These are phyloP conservation scores for Salvia hispanica DNA, from an alignment of 257 asterid genomes.

Conservation along the genomic window DNA sequence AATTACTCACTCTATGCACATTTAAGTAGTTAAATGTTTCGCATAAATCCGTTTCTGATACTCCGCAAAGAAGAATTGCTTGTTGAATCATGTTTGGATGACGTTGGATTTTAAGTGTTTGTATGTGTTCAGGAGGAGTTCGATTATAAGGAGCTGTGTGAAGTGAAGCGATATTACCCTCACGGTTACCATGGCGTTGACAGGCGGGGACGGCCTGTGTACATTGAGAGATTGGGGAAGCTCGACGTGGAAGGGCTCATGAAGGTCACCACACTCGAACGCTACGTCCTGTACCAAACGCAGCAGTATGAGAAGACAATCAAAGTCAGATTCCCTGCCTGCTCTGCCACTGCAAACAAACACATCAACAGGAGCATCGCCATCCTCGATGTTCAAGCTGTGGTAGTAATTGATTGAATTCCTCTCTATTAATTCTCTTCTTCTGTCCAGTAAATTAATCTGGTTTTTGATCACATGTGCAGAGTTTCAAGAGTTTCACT, in stretches of 20 bases:
- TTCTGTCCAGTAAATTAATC: not conserved
- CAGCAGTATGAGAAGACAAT: slow-evolving; percentile 57
- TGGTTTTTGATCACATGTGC: slow-evolving; percentile 6
- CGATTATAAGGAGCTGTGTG: slow-evolving; percentile 42
- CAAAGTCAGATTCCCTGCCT: slow-evolving; percentile 52
- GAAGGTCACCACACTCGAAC: slow-evolving; percentile 51
- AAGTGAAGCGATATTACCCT: slow-evolving; percentile 52
- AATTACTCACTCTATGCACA: not conserved
- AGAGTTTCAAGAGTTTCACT: slow-evolving; percentile 49
- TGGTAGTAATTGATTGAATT: slow-evolving; percentile 37
- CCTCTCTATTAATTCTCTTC: too few species aligned
- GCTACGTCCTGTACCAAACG: slow-evolving; percentile 51
- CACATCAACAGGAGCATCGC: slow-evolving; percentile 44
- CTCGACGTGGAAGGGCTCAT: slow-evolving; percentile 46
- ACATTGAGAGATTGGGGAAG: slow-evolving; percentile 60
- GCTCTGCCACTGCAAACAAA: slow-evolving; percentile 55
- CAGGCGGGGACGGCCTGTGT: slow-evolving; percentile 55
- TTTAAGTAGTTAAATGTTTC: not conserved
- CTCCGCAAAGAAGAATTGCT: too few species aligned
- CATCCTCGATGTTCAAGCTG: slow-evolving; percentile 68
- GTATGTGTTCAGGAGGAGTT: slow-evolving; percentile 38
- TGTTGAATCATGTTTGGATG: too few species aligned
- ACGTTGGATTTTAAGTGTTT: too few species aligned
- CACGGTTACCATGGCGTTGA: slow-evolving; percentile 66
- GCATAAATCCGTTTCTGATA: too few species aligned